These are phyloP conservation scores for Candida broadrunensis DNA, from an alignment of 805 yeast genomes.

Conservation along the genomic window DNA sequence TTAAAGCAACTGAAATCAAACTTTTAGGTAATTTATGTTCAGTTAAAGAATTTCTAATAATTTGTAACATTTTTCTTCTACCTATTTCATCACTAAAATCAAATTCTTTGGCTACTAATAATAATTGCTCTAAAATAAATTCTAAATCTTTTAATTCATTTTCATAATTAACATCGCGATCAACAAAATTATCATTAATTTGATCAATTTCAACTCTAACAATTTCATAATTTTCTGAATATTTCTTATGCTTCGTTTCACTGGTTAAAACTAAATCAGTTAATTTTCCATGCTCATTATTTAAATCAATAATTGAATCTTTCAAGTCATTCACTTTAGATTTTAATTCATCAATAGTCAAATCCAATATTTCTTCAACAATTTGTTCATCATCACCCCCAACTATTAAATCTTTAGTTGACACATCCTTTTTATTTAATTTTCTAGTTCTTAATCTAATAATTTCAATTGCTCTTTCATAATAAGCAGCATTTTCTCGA, in stretches of 20 bases:
- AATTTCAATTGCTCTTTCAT: constrained; percentile 3
- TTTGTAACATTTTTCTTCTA: constrained; percentile 66
- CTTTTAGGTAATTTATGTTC: constrained; percentile 54
- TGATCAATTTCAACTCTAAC: constrained; percentile 8
- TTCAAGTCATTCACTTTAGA: constrained; percentile 3
- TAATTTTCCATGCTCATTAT: not conserved
- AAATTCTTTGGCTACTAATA: constrained; percentile 62
- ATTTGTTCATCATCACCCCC: constrained; percentile 16
- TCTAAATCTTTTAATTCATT: constrained; percentile 56
- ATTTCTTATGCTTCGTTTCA: not conserved
- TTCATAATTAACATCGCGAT: constrained; percentile 9
- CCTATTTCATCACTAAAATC: constrained; percentile 93
- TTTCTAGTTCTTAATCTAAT: not conserved
- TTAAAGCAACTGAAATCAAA: constrained; percentile 53
- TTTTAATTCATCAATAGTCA: constrained; percentile 6
- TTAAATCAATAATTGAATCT: not conserved
- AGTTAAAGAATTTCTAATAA: constrained; percentile 49
- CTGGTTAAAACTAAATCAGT: not conserved
- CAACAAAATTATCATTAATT: constrained; percentile 10
- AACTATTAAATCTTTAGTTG: constrained; percentile 9
- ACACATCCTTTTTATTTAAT: not conserved
- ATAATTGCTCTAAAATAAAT: constrained; percentile 71
- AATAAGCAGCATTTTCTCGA: not conserved
- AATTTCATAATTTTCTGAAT: constrained; percentile 10
- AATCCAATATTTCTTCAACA: constrained; percentile 1